A percentile compares a stretch with the other conserved stretches of the same genome.
These are phyloP conservation scores for Plectosphaerella plurivora DNA, from an alignment of 2,329 filamentous ascomycete genomes.

Conservation along the genomic window DNA sequence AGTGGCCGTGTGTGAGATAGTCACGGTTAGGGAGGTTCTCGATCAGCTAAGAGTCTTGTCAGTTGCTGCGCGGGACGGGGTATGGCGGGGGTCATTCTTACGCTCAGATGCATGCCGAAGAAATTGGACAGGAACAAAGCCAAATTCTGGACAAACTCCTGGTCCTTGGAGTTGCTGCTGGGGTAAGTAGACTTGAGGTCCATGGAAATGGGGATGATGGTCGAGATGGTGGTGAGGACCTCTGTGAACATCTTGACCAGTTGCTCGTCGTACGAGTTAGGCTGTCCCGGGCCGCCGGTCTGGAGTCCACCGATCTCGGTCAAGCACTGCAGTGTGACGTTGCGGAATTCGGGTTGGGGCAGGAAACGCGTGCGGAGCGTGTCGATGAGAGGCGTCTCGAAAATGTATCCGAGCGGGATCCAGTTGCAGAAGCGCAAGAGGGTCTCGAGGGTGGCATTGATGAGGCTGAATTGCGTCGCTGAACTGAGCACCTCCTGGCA, in stretches of 20 bases:
- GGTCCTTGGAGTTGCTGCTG: conserved; percentile 85
- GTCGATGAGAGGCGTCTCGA: conserved; percentile 94
- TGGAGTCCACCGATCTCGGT: conserved; percentile 95
- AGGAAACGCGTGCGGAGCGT: conserved; percentile 90
- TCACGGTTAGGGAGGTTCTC: conserved; percentile 95
- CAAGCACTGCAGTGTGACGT: conserved; percentile 92
- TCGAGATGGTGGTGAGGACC: conserved; percentile 85
- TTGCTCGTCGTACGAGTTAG: conserved; percentile 85
- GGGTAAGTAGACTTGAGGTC: conserved; percentile 91
- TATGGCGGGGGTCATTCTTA: conserved; percentile 31
- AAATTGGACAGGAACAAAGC: conserved; percentile 96
- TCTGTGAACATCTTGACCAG: conserved; percentile 98
- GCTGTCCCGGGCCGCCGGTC: conserved; percentile 64
- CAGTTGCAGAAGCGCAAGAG: conserved; percentile 96
- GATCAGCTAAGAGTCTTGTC: conserved; percentile 59
- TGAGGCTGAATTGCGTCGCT: conserved; percentile 79
- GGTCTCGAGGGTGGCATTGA: conserved; percentile 96
- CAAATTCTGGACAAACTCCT: conserved; percentile 96
- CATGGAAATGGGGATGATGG: conserved; percentile 85
- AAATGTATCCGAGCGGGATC: conserved; percentile 98
- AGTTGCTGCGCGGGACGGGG: not conserved
- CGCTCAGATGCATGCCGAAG: conserved; percentile 86
- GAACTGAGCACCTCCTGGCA: conserved; percentile 93
- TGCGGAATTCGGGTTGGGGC: conserved; percentile 90
- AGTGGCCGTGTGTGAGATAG: conserved; percentile 92